phyloP scores from a whole-genome alignment of 768 basidiomycete genomes.

The Suillus subalutaceus region DNA sequence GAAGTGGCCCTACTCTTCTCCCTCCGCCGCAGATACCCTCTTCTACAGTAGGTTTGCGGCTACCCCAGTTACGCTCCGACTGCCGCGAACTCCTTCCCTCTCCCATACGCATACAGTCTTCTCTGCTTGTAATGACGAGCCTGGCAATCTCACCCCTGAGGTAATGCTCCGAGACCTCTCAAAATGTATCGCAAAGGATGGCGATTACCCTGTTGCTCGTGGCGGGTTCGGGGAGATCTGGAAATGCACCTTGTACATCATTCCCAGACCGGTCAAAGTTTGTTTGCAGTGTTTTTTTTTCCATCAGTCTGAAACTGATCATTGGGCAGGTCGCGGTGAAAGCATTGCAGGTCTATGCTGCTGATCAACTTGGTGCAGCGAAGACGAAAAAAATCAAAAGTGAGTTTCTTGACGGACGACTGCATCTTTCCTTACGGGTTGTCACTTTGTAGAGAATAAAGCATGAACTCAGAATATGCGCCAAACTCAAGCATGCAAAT shows the following conservation, averaged over 20 bases:
- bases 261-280: background rate
- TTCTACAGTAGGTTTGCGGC: background rate
- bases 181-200: background rate
- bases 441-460: conserved; percentile 21
- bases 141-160: background rate
- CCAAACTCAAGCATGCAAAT: conserved; percentile 27
- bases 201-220: background rate
- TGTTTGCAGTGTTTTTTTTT: background rate
- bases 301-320: background rate
- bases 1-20: no score
- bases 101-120: background rate
- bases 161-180: background rate
- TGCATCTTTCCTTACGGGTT: background rate
- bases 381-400: background rate
- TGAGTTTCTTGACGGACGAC: background rate
- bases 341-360: conserved; percentile 24
- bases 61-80: background rate
- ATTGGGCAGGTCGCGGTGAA: conserved; percentile 26
- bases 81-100: background rate
- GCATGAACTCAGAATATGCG: conserved; percentile 28
- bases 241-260: background rate
- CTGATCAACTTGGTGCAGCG: conserved; percentile 5
- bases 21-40: no score
- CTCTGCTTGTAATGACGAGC: background rate
- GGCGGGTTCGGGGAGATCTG: conserved; percentile 9